Base-by-base conservation (phyloP, 75 land plant species). In the Cunninghamia lanceolata region DNA sequence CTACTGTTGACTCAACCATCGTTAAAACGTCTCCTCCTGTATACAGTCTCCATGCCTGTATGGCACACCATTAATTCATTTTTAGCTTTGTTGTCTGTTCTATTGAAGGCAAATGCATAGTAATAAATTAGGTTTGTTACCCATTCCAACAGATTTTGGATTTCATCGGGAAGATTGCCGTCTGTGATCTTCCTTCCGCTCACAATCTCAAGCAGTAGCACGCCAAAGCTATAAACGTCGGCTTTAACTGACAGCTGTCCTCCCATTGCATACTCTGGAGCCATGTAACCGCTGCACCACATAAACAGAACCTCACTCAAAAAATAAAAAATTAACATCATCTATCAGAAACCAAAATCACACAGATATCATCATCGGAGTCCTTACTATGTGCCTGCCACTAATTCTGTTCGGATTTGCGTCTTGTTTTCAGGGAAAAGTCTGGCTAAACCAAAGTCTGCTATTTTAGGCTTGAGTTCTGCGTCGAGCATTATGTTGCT, bases 391-490 rank as follows among this genome's bases (percentile, higher is more conserved):
- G 84, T 83, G 1, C 90, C 90, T 34, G 87, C 87, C 25, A 89
- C 82, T 50, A 50, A 11, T 38, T 87, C 17, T 19, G 85, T 84
- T n/a, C 47, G 70, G 0, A 77, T 50, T 56, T 47, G 84, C 1
- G 63, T 82, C 19, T 80, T 36, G 56, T 87, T 68, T 42, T 36
- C 83, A 46, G 88, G 88, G 66, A 89, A 50, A 73, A 89, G 88
- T 68, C 85, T 30, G 21, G 90, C 88, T 46, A 89, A 77, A 40
- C 90, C 90, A 40, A 86, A 89, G 81, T 89, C 90, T 0, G 88
- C 90, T 82, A 89, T 68, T 35, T 80, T 82, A 30, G 91, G 91
- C 28, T 89, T 89, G 43, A 86, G 84, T 40, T 84, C 82, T 0
- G 75, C 59, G 30, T 82, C 90, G 46, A 90, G 85, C 9, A 90